These are phyloP conservation scores for Pseudopithomyces maydicus DNA, from an alignment of 2,329 filamentous ascomycete genomes.

Conservation along the genomic window DNA sequence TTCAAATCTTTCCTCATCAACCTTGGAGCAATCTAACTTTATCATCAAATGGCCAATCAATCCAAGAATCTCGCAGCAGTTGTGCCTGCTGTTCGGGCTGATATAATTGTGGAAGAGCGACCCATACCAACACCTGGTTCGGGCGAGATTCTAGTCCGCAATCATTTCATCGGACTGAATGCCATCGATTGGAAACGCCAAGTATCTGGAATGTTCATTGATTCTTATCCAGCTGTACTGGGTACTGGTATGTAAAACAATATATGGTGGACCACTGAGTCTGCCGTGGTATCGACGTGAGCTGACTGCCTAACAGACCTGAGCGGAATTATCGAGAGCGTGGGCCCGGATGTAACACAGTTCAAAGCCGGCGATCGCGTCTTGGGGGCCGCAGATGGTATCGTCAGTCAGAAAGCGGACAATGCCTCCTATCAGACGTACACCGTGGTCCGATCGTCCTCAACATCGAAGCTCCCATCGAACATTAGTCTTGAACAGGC, in stretches of 20 bases:
- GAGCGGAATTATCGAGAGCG: conserved; percentile 51
- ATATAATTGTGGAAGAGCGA: conserved; percentile 1
- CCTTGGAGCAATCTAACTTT: background rate
- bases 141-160: conserved; percentile 48
- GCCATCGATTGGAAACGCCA: conserved; percentile 16
- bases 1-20: background rate
- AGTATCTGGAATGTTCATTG: conserved; percentile 3
- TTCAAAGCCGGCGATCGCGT: conserved; percentile 54
- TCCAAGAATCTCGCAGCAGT: conserved; percentile 2
- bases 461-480: conserved; percentile 34
- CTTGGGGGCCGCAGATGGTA: conserved; percentile 31
- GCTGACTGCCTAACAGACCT: conserved; percentile 46
- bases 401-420: conserved; percentile 15
- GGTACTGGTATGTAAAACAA: conserved; percentile 8
- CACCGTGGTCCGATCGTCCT: conserved; percentile 10
- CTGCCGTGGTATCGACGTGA: too few species aligned
- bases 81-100: background rate
- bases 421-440: conserved; percentile 33
- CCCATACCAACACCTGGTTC: conserved; percentile 29
- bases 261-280: too few species aligned
- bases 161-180: conserved; percentile 41
- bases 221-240: conserved; percentile 13
- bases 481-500: conserved; percentile 11
- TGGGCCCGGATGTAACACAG: conserved; percentile 46
- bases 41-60: background rate